Evolutionary conservation across 1,284 basidiomycete genomes (phyloP), one percentile per base, ranked within the genome.

Genomic region (Ustilago esculenta): DNA sequence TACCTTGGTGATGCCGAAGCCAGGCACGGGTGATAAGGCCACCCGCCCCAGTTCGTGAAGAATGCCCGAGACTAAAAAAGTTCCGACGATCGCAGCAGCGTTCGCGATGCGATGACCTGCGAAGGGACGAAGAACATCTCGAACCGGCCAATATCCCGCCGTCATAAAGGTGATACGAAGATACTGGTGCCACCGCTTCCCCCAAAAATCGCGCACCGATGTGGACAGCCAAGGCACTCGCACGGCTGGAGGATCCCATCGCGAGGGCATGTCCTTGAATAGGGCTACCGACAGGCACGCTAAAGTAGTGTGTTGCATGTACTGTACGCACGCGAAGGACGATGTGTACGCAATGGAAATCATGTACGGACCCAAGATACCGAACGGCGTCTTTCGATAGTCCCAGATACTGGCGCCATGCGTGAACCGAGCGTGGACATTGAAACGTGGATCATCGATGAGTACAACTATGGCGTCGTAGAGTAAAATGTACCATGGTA

Each of bases 171-270:
- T 43, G n/a, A 33, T 10, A 5, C 68, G 53, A 11, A 73, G 58
- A 17, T 45, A 40, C 32, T 68, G 60, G 23, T 73, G 70, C 66
- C 70, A 73, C 2, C 66, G 48, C n/a, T 48, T 32, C 5, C 41
- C 25, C 70, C 70, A 73, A 15, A 73, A 45, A 0, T 65, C 41
- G 0, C 29, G 15, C 6, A 69, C 48, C 21, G 70, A 72, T 0
- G 70, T 60, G 1, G 65, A 42, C 3, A 40, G 14, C 47, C 41
- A 56, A 6, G 70, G 65, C 11, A 6, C 4, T 5, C 23, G 10
- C 21, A 60, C 39, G 4, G 59, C 40, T 0, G 49, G 53, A 7
- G 70, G 66, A 20, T 60, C 42, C 70, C 70, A 73, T 15, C 65
- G 29, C 1, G 44, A 35, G 1, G 57, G 65, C 8, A 30, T 10